Evolutionary conservation across 345 rosid species (phyloP), one percentile per base, ranked within the genome.

Genomic region (Sisymbrium altissimum): DNA sequence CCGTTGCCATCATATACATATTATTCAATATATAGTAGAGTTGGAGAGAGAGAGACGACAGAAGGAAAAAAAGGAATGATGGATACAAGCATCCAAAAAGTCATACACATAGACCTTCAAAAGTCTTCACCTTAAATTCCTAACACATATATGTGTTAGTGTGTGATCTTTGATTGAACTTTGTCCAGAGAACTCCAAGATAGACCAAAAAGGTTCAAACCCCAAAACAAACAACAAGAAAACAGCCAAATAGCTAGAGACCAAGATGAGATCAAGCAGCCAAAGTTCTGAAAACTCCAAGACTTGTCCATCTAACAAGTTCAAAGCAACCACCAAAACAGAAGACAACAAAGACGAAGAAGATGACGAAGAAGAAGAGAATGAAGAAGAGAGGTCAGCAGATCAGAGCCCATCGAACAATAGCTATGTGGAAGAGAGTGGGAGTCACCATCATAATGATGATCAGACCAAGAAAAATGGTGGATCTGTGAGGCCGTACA

Each of bases 401-500:
- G 75, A 70, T 50, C 74, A 78, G 17, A 78, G 74, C 58, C 77
- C 65, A 60, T 77, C 85, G 15, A 84, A 84, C 73, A 80, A 72
- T 68, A 83, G 91, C 84, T 88, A 91, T 27, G 82, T 78, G 5
- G 95, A 88, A 40, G 84, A 84, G 68, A 71, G 68, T 71, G 72
- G 64, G 41, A 77, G 43, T 70, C 80, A 63, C 9, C 49, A 61
- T 45, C 49, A 46, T 43, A 6, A 67, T 43, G 8, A 40, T 50
- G 66, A 75, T 40, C 73, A 63, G 64, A 70, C 36, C 77, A 80
- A 71, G 69, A 81, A 83, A 76, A 66, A 69, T 48, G 62, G 79
- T 23, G 88, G 96, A 85, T 85, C 92, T 44, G 86, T 86, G 17
- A 74, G 97, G 78, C 87, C 80, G 32, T 87, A 89, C 73, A 80